Percentiles rank a stretch among this genome's conserved stretches.
These are phyloP conservation scores for Saussurea involucrata DNA, from an alignment of 129 eudicot species.

Conservation along the genomic window DNA sequence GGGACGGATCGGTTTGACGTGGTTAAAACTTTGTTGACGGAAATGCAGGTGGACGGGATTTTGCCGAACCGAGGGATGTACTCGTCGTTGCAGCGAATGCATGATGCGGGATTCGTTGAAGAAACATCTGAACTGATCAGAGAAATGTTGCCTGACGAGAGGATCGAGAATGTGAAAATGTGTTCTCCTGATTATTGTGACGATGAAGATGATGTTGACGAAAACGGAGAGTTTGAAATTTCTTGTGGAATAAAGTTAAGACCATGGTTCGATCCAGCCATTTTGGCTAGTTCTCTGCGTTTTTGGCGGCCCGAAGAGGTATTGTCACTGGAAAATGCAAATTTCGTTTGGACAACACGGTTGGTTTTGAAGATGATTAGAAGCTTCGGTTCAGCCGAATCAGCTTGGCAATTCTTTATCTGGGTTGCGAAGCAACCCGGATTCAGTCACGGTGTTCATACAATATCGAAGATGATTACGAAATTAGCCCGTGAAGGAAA, in stretches of 20 bases:
- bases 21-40: conserved; percentile 52
- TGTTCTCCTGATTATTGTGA: neutral
- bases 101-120: conserved; percentile 62
- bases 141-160: conserved; percentile 68
- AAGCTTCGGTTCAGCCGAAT: conserved; percentile 64
- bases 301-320: conserved; percentile 74
- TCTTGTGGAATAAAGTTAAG: conserved; percentile 34
- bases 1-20: conserved; percentile 39
- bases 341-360: conserved; percentile 77
- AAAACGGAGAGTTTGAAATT: neutral
- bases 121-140: conserved; percentile 47
- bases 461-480: conserved; percentile 63
- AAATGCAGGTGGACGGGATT: conserved; percentile 65
- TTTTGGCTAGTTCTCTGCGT: conserved; percentile 62
- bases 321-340: conserved; percentile 61
- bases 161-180: conserved; percentile 45
- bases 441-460: conserved; percentile 64
- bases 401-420: conserved; percentile 76
- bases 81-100: conserved; percentile 51
- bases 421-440: conserved; percentile 80
- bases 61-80: conserved; percentile 62
- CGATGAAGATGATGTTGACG: conserved; percentile 26
- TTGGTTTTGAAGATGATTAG: conserved; percentile 82
- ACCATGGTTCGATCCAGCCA: conserved; percentile 84
- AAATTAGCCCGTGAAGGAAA: conserved; percentile 64